Percentiles rank a stretch among this genome's conserved stretches.
Evolutionary conservation across 371 early-diverging fungal genomes (phyloP).

Genomic region (Synchytrium microbalum): DNA sequence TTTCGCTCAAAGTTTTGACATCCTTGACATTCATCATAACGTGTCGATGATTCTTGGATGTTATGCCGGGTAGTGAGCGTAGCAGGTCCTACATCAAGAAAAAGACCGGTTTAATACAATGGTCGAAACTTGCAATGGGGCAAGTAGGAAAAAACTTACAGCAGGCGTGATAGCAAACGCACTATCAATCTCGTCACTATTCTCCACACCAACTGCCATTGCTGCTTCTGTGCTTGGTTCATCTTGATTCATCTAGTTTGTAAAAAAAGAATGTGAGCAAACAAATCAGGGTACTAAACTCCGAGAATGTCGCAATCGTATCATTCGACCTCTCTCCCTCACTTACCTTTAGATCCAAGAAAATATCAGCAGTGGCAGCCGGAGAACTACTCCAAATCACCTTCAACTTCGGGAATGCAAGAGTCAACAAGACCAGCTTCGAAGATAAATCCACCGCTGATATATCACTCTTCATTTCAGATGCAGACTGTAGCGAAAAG

Average conservation of each 20-base stretch:
- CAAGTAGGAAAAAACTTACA: conserved; percentile 23
- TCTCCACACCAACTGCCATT: conserved; percentile 64
- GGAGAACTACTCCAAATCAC: conserved; percentile 88
- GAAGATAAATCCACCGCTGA: conserved; percentile 26
- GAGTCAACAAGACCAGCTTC: conserved; percentile 69
- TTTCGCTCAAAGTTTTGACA: conserved; percentile 51
- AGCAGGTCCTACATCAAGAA: conserved; percentile 52
- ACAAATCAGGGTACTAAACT: conserved; percentile 1
- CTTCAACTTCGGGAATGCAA: conserved; percentile 78
- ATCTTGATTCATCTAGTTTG: conserved; percentile 53
- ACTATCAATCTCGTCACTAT: conserved; percentile 50
- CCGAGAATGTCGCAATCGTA: not conserved
- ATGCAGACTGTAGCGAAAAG: conserved; percentile 47
- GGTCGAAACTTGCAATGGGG: too few relatives aligned
- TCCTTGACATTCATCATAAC: conserved; percentile 59
- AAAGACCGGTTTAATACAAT: too few relatives aligned
- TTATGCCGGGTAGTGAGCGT: conserved; percentile 78
- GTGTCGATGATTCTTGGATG: conserved; percentile 60
- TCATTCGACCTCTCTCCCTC: not conserved
- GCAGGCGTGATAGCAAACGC: conserved; percentile 61
- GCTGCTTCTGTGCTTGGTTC: conserved; percentile 69
- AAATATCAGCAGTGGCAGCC: conserved; percentile 76
- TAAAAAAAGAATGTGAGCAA: not conserved
- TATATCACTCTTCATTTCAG: conserved; percentile 1
- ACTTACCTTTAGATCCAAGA: conserved; percentile 77